Evolutionary conservation across 2,329 filamentous ascomycete species (phyloP), one percentile per base, ranked within the genome.

Genomic region (Chaetothyriales sp.): DNA sequence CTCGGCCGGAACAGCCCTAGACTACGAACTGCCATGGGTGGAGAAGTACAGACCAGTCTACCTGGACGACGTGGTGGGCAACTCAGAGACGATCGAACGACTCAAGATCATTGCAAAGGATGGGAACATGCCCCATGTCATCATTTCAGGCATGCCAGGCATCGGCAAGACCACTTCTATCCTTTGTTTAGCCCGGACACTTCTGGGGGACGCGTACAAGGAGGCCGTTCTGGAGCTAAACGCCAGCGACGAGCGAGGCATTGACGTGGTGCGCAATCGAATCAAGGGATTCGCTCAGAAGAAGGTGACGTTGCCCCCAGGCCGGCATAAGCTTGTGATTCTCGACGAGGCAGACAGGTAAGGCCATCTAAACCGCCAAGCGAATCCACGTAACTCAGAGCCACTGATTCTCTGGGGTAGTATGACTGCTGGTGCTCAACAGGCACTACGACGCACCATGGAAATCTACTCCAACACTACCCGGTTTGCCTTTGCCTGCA

Each of bases 241-340:
- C 64, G 92, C 92, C 51, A 93, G 86, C 62, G 92, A 98, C 61
- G 92, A 98, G 69, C 78, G 92, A 75, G 88, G 90, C 62, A 98
- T 98, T 65, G 92, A 98, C 63, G 92, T 98, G 18, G 92, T 98
- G 22, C 81, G 92, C 49, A 95, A 95, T 66, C 77, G 92, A 56
- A 98, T 98, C 73, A 98, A 98, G 71, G 88, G 87, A 6, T 98
- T 98, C 63, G 92, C 92, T 2, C 92, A 96, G 68, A 98, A 98
- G 70, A 98, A 98, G 70, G 92, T 98, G 60, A 98, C 92, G 1
- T 75, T 98, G 10, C 88, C 92, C 0, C 73, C 81, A 0, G 92
- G 92, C 7, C 79, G 89, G 50, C 92, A 98, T 68, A 98, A 98
- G 73, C 74, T 98, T 47, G 87, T 98, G 47, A 96, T 98, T 59